phyloP scores from a whole-genome alignment of 2,329 filamentous ascomycete species.

The Fusarium xyrophilum region DNA sequence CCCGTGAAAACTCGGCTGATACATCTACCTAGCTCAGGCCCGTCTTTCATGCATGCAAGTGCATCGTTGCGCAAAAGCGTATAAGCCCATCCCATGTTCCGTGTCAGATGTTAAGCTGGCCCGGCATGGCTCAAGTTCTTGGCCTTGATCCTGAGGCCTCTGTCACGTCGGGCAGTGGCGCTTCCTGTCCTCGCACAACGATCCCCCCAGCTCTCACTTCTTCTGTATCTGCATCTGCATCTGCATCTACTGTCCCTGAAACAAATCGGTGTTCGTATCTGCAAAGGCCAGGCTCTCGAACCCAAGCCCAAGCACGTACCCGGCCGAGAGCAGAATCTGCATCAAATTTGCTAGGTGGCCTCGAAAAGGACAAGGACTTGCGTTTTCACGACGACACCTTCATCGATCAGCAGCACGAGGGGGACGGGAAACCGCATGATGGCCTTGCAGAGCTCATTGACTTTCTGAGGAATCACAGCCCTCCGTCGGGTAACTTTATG shows the following conservation, averaged over 20 bases:
- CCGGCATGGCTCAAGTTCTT: conserved; percentile 38
- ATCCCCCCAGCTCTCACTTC: conserved; percentile 16
- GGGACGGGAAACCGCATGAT: conserved; percentile 29
- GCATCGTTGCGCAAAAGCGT: conserved; percentile 30
- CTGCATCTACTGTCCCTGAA: conserved; percentile 2
- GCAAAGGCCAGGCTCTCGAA: not conserved
- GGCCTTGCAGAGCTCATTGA: conserved; percentile 51
- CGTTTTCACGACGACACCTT: conserved; percentile 34
- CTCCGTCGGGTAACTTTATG: conserved; percentile 59
- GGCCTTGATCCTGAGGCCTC: conserved; percentile 31
- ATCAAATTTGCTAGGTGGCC: conserved; percentile 31
- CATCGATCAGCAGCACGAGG: conserved; percentile 27
- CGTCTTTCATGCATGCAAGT: conserved; percentile 37
- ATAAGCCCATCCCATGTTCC: conserved; percentile 8
- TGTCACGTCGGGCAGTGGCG: conserved; percentile 34
- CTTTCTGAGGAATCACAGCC: conserved; percentile 58
- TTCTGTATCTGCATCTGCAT: not conserved
- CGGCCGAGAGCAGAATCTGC: conserved; percentile 37
- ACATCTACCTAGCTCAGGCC: conserved; percentile 28
- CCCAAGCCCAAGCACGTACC: conserved; percentile 15
- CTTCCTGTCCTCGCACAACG: conserved; percentile 28
- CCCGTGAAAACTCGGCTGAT: not conserved
- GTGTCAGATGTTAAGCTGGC: conserved; percentile 26
- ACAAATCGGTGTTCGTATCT: conserved; percentile 5
- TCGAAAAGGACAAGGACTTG: conserved; percentile 20